Percentiles rank a stretch among this genome's conserved stretches.
Evolutionary conservation across 352 stramenopile species (phyloP).

Genomic region (Globisporangium megalacanthum): DNA sequence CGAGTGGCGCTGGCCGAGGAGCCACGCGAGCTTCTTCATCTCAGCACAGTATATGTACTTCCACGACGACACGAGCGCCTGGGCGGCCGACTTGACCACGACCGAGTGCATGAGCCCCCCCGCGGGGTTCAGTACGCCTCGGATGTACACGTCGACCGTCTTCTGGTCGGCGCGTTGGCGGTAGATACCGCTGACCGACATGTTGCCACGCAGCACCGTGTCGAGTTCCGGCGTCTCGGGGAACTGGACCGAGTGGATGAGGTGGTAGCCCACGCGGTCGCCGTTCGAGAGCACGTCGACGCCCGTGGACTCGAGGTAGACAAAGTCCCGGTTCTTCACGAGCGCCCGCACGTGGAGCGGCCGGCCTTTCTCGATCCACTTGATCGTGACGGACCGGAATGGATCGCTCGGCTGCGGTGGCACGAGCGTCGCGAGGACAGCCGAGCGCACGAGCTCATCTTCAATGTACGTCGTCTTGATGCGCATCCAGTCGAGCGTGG

Average conservation of each 20-base stretch:
- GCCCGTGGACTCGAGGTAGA: constrained; percentile 53
- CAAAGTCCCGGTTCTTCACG: constrained; percentile 55
- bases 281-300: constrained; percentile 28
- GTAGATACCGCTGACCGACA: constrained; percentile 50
- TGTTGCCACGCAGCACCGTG: constrained; percentile 38
- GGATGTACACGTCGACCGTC: constrained; percentile 41
- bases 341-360: constrained; percentile 28
- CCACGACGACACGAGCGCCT: constrained; percentile 37
- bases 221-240: constrained; percentile 27
- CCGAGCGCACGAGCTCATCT: constrained; percentile 42
- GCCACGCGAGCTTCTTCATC: constrained; percentile 44
- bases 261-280: constrained; percentile 54
- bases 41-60: constrained; percentile 43
- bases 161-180: constrained; percentile 35
- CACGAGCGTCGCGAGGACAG: constrained; percentile 32
- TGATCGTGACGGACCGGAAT: constrained; percentile 39
- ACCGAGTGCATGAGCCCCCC: constrained; percentile 38
- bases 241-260: constrained; percentile 60
- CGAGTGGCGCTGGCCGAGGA: constrained; percentile 3
- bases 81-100: constrained; percentile 36
- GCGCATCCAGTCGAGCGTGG: constrained; percentile 39
- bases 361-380: constrained; percentile 52
- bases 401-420: constrained; percentile 34
- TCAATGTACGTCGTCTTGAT: constrained; percentile 51
- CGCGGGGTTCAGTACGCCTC: constrained; percentile 30